A percentile compares a stretch with the other conserved stretches of the same genome.
Conservation (phyloP, 768 basidiomycete genomes). For the Boletus rubropictus region DNA sequence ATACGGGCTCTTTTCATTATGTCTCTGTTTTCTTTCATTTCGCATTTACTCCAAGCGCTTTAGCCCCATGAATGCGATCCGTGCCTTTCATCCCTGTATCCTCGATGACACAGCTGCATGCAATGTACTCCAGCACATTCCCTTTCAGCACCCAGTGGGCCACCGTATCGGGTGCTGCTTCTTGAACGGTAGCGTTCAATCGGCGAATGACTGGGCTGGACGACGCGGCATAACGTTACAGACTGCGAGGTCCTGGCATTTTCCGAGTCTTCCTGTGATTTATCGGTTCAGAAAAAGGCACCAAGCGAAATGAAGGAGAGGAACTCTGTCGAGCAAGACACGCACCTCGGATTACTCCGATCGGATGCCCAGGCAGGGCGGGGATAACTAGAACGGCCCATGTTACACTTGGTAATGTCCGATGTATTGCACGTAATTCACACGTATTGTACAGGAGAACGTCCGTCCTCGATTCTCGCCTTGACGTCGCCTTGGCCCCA, state of each 20-base stretch:
- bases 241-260: conserved; percentile 7
- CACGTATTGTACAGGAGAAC: no score
- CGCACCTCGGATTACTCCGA: not conserved
- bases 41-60: conserved; percentile 9
- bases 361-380: not conserved
- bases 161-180: not conserved
- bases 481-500: no score
- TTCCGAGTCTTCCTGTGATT: conserved; percentile 12
- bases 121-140: conserved; percentile 4
- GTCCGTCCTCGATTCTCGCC: no score
- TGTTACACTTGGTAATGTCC: no score
- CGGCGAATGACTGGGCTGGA: not conserved
- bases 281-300: no score
- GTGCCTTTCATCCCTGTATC: conserved; percentile 22
- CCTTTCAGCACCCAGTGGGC: not conserved
- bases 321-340: no score
- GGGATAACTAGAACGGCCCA: not conserved
- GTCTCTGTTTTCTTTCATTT: conserved; percentile 1
- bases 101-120: conserved; percentile 8
- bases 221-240: no score
- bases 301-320: no score
- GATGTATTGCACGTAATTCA: no score
- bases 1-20: conserved; percentile 16
- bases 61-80: conserved; percentile 23
- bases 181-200: not conserved